Percentiles rank a stretch among this genome's conserved stretches.
These are phyloP conservation scores for Rachicladosporium sp. DNA, from an alignment of 2,329 filamentous ascomycete genomes.

Conservation along the genomic window DNA sequence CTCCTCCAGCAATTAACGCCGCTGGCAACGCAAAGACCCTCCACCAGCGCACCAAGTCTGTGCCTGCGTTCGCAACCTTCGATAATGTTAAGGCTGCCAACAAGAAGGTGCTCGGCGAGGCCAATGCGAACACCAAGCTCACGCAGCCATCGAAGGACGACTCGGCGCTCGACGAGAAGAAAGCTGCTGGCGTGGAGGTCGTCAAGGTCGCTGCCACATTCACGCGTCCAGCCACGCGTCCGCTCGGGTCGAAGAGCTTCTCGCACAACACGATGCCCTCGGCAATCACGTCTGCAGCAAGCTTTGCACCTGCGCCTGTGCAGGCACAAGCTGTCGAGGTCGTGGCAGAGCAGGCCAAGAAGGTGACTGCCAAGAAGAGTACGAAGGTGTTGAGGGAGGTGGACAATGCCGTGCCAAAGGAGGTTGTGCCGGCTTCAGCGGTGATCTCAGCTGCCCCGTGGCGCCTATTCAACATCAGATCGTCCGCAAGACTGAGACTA, in stretches of 20 bases:
- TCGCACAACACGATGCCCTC: slow-evolving; percentile 23
- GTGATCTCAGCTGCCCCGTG: neutral
- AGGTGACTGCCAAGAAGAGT: slow-evolving; percentile 22
- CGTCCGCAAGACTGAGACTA: slow-evolving; percentile 14
- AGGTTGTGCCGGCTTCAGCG: slow-evolving; percentile 5
- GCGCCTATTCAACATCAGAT: slow-evolving; percentile 13
- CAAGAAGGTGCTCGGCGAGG: slow-evolving; percentile 45
- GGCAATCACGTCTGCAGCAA: slow-evolving; percentile 16
- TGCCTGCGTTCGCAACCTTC: slow-evolving; percentile 46
- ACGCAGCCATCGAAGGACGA: slow-evolving; percentile 42
- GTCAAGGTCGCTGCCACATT: slow-evolving; percentile 32
- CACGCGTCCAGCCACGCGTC: slow-evolving; percentile 50
- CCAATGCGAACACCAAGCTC: slow-evolving; percentile 18
- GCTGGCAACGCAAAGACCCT: slow-evolving; percentile 44
- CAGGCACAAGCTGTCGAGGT: slow-evolving; percentile 4
- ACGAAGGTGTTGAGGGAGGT: slow-evolving; percentile 20
- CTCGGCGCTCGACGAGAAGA: slow-evolving; percentile 37
- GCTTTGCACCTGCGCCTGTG: slow-evolving; percentile 17
- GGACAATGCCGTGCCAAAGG: slow-evolving; percentile 4
- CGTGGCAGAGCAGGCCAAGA: slow-evolving; percentile 12
- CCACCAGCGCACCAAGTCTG: slow-evolving; percentile 75
- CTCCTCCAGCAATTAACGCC: slow-evolving; percentile 28
- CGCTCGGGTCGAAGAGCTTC: slow-evolving; percentile 27
- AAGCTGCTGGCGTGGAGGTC: slow-evolving; percentile 22
- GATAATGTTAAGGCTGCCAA: slow-evolving; percentile 47